These are phyloP conservation scores for Zygotorulaspora danielsina DNA, from an alignment of 805 yeast genomes.

Conservation along the genomic window DNA sequence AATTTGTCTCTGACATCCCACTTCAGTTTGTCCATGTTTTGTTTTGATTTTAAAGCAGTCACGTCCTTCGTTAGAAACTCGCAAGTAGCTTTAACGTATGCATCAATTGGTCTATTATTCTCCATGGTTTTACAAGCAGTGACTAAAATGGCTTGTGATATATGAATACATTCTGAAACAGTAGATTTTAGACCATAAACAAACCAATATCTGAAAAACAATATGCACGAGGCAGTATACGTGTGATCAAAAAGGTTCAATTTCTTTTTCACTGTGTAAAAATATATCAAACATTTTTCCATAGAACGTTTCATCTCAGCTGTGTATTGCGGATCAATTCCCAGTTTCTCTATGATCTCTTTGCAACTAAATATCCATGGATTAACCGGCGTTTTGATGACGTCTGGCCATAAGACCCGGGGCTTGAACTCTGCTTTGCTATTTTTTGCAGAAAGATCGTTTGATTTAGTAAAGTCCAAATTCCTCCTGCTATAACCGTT, in stretches of 20 bases:
- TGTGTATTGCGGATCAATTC: conserved; percentile 20
- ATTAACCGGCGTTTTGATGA: conserved; percentile 31
- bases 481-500: background rate
- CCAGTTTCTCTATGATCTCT: conserved; percentile 32
- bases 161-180: conserved; percentile 30
- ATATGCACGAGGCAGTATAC: conserved; percentile 34
- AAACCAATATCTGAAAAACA: conserved; percentile 36
- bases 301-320: conserved; percentile 30
- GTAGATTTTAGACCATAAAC: conserved; percentile 29
- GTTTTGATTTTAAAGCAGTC: conserved; percentile 20
- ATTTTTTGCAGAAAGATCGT: background rate
- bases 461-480: background rate
- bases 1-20: conserved; percentile 37
- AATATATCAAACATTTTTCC: conserved; percentile 35
- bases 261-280: conserved; percentile 35
- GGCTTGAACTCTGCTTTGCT: conserved; percentile 23
- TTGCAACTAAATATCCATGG: conserved; percentile 31
- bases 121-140: conserved; percentile 37
- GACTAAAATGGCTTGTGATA: conserved; percentile 35
- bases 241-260: conserved; percentile 36
- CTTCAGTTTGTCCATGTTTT: conserved; percentile 34
- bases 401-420: conserved; percentile 36
- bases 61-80: conserved; percentile 27
- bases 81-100: conserved; percentile 34
- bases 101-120: conserved; percentile 36